Conservation (phyloP, 1,139 yeast species). For the Sugiyamaella japonica region DNA sequence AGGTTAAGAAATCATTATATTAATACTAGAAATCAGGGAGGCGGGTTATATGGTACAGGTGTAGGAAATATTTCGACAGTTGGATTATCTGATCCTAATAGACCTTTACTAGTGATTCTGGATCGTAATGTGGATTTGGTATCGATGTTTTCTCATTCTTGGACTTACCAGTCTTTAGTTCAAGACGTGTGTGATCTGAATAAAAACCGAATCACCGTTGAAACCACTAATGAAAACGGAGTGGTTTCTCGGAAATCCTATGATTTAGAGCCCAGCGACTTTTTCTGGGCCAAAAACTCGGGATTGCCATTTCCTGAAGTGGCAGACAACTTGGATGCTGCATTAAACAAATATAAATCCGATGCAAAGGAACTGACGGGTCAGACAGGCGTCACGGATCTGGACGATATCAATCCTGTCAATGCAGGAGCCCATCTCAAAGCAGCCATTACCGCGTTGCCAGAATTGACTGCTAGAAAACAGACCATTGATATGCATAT, state of each 20-base stretch:
- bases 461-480: slow-evolving; percentile 87
- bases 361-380: slow-evolving; percentile 86
- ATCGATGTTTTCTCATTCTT: slow-evolving; percentile 93
- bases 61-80: neutral
- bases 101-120: slow-evolving; percentile 76
- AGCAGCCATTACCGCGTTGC: slow-evolving; percentile 87
- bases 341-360: slow-evolving; percentile 73
- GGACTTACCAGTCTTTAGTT: slow-evolving; percentile 97
- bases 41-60: slow-evolving; percentile 20
- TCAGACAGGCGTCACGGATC: slow-evolving; percentile 66
- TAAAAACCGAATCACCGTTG: slow-evolving; percentile 72
- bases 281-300: slow-evolving; percentile 84
- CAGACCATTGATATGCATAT: slow-evolving; percentile 92
- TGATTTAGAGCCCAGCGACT: slow-evolving; percentile 90
- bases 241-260: slow-evolving; percentile 51
- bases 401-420: slow-evolving; percentile 51
- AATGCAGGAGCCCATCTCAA: slow-evolving; percentile 67
- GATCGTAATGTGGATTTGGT: slow-evolving; percentile 90
- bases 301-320: slow-evolving; percentile 96
- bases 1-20: slow-evolving; percentile 80
- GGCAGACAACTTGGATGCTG: slow-evolving; percentile 90
- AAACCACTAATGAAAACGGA: slow-evolving; percentile 44
- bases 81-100: slow-evolving; percentile 42
- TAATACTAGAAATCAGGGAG: slow-evolving; percentile 50
- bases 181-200: slow-evolving; percentile 84